These are phyloP conservation scores for Entamoeba histolytica DNA, from an alignment of 208 protist genomes.

Conservation along the genomic window DNA sequence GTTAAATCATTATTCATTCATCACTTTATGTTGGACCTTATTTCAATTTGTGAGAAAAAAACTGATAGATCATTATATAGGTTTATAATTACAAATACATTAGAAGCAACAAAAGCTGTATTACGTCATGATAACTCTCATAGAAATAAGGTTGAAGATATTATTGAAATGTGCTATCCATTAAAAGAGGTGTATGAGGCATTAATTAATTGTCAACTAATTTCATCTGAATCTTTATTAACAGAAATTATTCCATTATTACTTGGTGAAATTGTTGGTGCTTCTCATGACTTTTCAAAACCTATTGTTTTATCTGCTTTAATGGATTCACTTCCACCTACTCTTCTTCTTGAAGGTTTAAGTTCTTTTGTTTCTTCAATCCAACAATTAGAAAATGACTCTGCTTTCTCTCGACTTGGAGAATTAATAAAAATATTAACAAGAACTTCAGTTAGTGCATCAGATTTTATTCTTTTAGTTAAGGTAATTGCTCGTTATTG, in stretches of 20 bases:
- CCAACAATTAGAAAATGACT: background rate
- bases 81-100: background rate
- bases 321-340: background rate
- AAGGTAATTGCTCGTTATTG: no score
- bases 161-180: background rate
- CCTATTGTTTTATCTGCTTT: background rate
- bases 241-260: background rate
- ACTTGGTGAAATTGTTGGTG: background rate
- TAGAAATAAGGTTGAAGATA: background rate
- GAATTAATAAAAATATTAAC: background rate
- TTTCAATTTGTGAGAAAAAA: background rate
- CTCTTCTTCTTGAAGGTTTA: background rate
- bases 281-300: background rate
- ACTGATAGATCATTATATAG: background rate
- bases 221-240: background rate
- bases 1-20: background rate
- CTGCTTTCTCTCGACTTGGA: background rate
- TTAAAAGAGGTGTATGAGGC: background rate
- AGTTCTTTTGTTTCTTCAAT: background rate
- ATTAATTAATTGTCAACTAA: background rate
- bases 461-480: background rate
- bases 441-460: background rate
- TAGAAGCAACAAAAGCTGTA: background rate
- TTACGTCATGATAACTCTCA: background rate
- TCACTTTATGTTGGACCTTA: background rate